Evolutionary conservation across 1,139 yeast species (phyloP), one percentile per base, ranked within the genome.

Genomic region (Sugiyamaella sp.): DNA sequence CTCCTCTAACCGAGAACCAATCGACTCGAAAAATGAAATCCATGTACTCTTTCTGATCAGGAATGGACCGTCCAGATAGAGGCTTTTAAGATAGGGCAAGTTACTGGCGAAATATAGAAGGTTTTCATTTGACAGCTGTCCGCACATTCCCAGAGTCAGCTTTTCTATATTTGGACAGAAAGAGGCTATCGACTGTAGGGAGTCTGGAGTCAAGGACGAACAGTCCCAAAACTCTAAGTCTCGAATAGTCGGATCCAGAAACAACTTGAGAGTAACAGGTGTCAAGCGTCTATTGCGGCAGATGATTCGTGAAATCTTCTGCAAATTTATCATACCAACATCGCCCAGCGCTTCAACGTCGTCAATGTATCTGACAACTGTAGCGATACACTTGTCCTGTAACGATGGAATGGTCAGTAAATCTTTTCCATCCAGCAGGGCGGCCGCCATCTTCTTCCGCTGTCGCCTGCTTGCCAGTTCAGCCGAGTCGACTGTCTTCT

Each of bases 221-320:
- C 99, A 93, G 71, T 93, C 99, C 93, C 96, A 89, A 58, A 93
- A 82, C 60, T 86, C 86, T 40, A 93, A 70, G 2, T 71, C 66
- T 54, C 72, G 79, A 51, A 83, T 69, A 17, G 78, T 75, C 0
- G 89, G 80, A 48, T 82, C 82, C 51, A 93, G 72, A 66, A 93
- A 93, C 47, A 93, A 73, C 47, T 82, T 74, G 66, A 91, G 69
- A 0, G 97, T 90, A 19, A 79, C 73, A 60, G 86, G 82, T 63
- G 85, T 80, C 49, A 93, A 74, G 0, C 93, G 86, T 50, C 99
- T 73, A 68, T 90, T 93, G 55, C 87, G 84, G 32, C 95, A 83
- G 33, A 93, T 71, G 57, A 95, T 91, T 55, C 82, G 79, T 14
- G 90, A 78, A 48, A 89, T 85, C 68, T 82, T 85, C 63, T 75